phyloP scores from a whole-genome alignment of 371 early-diverging fungal species.

The Mortierella sp. region DNA sequence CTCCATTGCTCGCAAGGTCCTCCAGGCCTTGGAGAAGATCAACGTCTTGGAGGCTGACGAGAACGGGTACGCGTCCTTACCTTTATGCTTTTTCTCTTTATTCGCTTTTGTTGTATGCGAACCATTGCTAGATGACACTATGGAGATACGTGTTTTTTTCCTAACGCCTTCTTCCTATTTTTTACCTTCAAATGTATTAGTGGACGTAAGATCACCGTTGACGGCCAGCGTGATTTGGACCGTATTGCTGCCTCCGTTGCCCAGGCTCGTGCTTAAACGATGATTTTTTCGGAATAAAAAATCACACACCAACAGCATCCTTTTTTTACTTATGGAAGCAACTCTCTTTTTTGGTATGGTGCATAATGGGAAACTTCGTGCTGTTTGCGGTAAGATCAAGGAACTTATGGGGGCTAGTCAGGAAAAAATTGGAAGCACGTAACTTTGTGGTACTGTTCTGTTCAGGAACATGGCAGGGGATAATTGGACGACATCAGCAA shows the following conservation, averaged over 20 bases:
- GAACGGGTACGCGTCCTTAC: conserved; percentile 72
- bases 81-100: no score
- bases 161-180: not conserved
- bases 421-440: not conserved
- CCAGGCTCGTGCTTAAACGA: conserved; percentile 51
- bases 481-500: not conserved
- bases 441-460: not conserved
- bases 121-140: not conserved
- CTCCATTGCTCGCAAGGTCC: conserved; percentile 93
- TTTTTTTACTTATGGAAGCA: conserved; percentile 12
- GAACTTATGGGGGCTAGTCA: not conserved
- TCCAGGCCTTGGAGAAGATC: conserved; percentile 98
- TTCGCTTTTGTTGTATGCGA: not conserved
- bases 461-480: not conserved
- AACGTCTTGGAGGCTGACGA: conserved; percentile 94
- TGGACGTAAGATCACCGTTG: conserved; percentile 87
- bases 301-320: conserved; percentile 15
- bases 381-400: no score
- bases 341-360: not conserved
- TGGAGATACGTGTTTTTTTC: not conserved
- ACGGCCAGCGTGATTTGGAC: conserved; percentile 90
- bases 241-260: conserved; percentile 76
- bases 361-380: not conserved
- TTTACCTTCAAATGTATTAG: conserved; percentile 48
- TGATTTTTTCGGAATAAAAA: conserved; percentile 32